Conservation (phyloP, 495 filamentous ascomycete species). For the Xylaria longipes region DNA sequence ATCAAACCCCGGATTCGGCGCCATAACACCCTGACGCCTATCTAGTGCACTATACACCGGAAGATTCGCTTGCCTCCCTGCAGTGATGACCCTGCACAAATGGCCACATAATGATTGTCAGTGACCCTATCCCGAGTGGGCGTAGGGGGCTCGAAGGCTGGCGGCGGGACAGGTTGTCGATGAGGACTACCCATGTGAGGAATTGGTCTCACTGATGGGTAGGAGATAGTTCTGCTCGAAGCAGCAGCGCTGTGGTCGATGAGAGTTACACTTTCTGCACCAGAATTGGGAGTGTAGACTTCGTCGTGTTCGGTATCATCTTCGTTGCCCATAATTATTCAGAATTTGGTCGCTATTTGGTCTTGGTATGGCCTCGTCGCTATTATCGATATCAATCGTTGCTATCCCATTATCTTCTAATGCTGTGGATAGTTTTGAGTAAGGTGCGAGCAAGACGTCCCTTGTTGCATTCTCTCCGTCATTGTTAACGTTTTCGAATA, state of each 20-base stretch:
- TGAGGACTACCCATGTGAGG: not conserved
- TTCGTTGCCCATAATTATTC: not conserved
- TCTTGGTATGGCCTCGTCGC: not conserved
- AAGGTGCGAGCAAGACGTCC: conserved; percentile 15
- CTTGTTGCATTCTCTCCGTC: conserved; percentile 19
- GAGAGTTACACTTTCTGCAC: not conserved
- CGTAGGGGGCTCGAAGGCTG: not conserved
- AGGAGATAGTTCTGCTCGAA: not conserved
- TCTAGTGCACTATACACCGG: not conserved
- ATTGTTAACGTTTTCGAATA: not conserved
- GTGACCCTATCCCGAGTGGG: not conserved
- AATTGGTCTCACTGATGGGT: not conserved
- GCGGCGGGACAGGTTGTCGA: not conserved
- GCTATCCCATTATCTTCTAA: conserved; percentile 24
- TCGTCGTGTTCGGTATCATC: conserved; percentile 10
- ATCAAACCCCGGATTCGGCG: too few species aligned
- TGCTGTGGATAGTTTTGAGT: not conserved
- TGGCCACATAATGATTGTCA: not conserved
- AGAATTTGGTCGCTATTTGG: not conserved
- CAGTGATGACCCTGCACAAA: conserved; percentile 15
- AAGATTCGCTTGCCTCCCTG: conserved; percentile 2
- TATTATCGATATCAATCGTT: conserved; percentile 17
- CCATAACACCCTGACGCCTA: not conserved
- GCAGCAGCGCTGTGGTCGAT: not conserved
- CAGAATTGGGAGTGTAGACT: not conserved